phyloP scores from a whole-genome alignment of 805 yeast genomes.

The Pichia heedii region DNA sequence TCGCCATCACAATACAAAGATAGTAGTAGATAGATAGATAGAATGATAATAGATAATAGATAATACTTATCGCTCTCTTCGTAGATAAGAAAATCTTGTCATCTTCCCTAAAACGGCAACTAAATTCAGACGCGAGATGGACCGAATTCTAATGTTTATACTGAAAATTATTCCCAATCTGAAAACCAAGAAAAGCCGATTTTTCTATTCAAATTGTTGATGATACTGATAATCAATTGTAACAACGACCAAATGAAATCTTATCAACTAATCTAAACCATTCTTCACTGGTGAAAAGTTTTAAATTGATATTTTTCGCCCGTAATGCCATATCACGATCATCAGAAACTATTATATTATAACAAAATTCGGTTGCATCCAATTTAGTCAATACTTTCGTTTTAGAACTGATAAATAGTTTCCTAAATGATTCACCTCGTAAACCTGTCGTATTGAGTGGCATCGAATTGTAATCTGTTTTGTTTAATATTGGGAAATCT shows the following conservation, averaged over 20 bases:
- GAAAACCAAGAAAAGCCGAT: too few species aligned
- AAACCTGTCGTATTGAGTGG: neutral
- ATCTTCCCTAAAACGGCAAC: too few species aligned
- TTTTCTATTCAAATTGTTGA: too few species aligned
- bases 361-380: conserved; percentile 39
- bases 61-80: too few species aligned
- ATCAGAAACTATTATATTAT: conserved; percentile 61
- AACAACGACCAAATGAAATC: conserved; percentile 41
- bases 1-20: too few species aligned
- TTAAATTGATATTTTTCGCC: conserved; percentile 48
- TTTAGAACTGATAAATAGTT: conserved; percentile 7
- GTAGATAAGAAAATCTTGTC: too few species aligned
- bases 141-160: too few species aligned
- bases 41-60: too few species aligned
- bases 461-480: neutral
- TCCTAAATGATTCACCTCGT: conserved; percentile 8
- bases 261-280: conserved; percentile 53
- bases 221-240: conserved; percentile 40
- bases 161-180: too few species aligned
- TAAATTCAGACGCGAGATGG: too few species aligned
- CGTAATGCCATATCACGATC: conserved; percentile 64
- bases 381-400: conserved; percentile 17
- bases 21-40: too few species aligned
- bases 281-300: conserved; percentile 42
- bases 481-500: neutral